Evolutionary conservation across 1,139 yeast species (phyloP).

Genomic region (Geotrichum aggregatum): DNA sequence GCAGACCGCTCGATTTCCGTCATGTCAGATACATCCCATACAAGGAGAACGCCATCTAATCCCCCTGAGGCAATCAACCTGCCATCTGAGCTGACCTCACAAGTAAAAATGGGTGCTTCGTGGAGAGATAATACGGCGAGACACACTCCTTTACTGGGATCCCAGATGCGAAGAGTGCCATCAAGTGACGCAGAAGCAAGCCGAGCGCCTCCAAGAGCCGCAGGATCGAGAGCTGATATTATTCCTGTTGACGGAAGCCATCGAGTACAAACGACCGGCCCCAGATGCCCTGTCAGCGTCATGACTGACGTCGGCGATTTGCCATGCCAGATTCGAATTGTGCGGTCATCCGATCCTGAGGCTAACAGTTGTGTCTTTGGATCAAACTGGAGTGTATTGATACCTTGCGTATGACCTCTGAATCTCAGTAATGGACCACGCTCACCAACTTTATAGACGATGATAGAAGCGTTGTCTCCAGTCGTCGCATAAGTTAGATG

Average conservation of each 20-base stretch:
- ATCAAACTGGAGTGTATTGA: slow-evolving; percentile 58
- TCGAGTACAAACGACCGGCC: slow-evolving; percentile 33
- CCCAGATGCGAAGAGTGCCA: slow-evolving; percentile 69
- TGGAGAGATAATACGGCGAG: slow-evolving; percentile 41
- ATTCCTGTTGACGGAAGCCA: slow-evolving; percentile 30
- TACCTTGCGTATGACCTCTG: slow-evolving; percentile 62
- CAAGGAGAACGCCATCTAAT: slow-evolving; percentile 51
- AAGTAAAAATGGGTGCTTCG: slow-evolving; percentile 54
- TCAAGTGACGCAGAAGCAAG: slow-evolving; percentile 60
- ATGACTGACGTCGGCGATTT: slow-evolving; percentile 32
- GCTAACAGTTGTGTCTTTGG: slow-evolving; percentile 52
- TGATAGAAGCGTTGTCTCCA: slow-evolving; percentile 53
- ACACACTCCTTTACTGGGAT: slow-evolving; percentile 45
- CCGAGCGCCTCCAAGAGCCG: slow-evolving; percentile 23
- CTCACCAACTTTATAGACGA: slow-evolving; percentile 55
- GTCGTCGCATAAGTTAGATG: slow-evolving; percentile 67
- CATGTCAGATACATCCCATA: slow-evolving; percentile 47
- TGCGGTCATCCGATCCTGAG: slow-evolving; percentile 72
- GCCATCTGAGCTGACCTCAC: slow-evolving; percentile 50
- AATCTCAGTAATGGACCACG: slow-evolving; percentile 56
- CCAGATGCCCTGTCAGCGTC: slow-evolving; percentile 33
- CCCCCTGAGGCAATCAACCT: slow-evolving; percentile 58
- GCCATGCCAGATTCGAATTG: slow-evolving; percentile 63
- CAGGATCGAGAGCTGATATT: slow-evolving; percentile 21
- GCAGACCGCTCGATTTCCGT: slow-evolving; percentile 16